These are phyloP conservation scores for Pythium brassicae DNA, from an alignment of 352 stramenopile genomes.

Conservation along the genomic window DNA sequence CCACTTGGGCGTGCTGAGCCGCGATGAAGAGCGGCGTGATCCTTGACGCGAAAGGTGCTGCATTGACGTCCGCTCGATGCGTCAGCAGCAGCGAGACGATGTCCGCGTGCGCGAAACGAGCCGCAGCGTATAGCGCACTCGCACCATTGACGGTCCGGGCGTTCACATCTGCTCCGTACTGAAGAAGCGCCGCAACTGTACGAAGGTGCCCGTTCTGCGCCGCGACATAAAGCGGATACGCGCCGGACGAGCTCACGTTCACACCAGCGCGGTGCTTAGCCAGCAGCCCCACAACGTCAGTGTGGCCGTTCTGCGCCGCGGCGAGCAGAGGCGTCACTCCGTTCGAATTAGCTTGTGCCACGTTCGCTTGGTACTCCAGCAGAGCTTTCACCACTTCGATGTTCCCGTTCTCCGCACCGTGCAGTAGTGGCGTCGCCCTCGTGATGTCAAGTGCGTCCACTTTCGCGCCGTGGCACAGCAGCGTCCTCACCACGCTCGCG, in stretches of 20 bases:
- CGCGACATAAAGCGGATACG: neutral
- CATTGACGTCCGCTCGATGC: neutral
- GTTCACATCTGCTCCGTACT: too few species aligned
- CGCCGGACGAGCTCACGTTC: neutral
- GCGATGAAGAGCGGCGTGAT: neutral
- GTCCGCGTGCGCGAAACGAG: neutral
- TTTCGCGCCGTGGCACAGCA: too few species aligned
- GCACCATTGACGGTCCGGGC: too few species aligned
- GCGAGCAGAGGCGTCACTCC: neutral
- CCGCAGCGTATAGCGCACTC: neutral
- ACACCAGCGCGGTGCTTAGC: neutral
- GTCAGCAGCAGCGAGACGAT: neutral
- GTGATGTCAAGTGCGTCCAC: too few species aligned
- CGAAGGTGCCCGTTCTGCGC: too few species aligned
- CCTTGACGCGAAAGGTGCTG: neutral
- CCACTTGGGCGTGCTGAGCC: neutral
- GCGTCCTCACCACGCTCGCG: too few species aligned
- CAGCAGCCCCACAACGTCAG: neutral
- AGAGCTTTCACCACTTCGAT: neutral
- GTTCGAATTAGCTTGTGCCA: neutral
- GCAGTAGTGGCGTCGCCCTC: too few species aligned
- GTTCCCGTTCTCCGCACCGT: too few species aligned
- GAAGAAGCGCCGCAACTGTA: too few species aligned
- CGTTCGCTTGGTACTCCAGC: neutral
- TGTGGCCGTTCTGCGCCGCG: neutral